Percentiles rank a stretch among this genome's conserved stretches.
Conservation (phyloP, 1,284 basidiomycete genomes). For the Pseudozyma tsukubaensis region DNA sequence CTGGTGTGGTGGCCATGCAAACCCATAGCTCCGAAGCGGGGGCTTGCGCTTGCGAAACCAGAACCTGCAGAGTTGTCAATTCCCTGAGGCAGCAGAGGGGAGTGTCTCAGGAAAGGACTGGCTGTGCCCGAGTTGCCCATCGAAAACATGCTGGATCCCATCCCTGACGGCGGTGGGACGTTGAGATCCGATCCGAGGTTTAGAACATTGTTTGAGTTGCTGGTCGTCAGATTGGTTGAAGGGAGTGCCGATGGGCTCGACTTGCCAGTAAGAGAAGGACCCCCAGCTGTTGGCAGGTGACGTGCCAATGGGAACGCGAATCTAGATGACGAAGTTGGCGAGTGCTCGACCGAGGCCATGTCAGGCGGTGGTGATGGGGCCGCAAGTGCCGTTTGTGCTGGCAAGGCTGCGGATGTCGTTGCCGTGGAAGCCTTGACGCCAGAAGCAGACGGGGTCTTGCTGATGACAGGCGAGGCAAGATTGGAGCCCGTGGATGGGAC, state of each 20-base stretch:
- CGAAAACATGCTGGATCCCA: slow-evolving; percentile 29
- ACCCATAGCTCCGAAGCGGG: slow-evolving; percentile 25
- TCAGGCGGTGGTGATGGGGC: slow-evolving; percentile 30
- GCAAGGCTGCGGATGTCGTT: slow-evolving; percentile 8
- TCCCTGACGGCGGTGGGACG: slow-evolving; percentile 17
- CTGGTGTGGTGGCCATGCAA: slow-evolving; percentile 11
- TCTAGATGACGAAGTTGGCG: slow-evolving; percentile 45
- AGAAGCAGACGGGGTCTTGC: slow-evolving; percentile 19
- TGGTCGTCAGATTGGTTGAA: not conserved
- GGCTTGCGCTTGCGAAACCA: slow-evolving; percentile 27
- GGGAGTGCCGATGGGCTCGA: slow-evolving; percentile 28
- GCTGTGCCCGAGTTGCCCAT: slow-evolving; percentile 21
- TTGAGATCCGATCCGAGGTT: slow-evolving; percentile 29
- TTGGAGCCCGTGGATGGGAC: slow-evolving; percentile 51
- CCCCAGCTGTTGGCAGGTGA: slow-evolving; percentile 24
- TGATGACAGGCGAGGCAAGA: slow-evolving; percentile 39
- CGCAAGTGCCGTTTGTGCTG: slow-evolving; percentile 19
- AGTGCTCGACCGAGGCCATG: slow-evolving; percentile 40
- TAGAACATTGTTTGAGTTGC: slow-evolving; percentile 18
- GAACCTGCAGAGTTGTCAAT: slow-evolving; percentile 14
- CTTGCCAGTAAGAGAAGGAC: slow-evolving; percentile 15
- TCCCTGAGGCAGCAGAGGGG: slow-evolving; percentile 31
- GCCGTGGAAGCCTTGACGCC: not conserved
- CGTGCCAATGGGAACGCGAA: slow-evolving; percentile 53
- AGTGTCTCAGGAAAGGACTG: slow-evolving; percentile 36